Percentiles rank a stretch among this genome's conserved stretches.
Conservation (phyloP, 768 basidiomycete genomes). For the Leucosporidium creatinivorum region DNA sequence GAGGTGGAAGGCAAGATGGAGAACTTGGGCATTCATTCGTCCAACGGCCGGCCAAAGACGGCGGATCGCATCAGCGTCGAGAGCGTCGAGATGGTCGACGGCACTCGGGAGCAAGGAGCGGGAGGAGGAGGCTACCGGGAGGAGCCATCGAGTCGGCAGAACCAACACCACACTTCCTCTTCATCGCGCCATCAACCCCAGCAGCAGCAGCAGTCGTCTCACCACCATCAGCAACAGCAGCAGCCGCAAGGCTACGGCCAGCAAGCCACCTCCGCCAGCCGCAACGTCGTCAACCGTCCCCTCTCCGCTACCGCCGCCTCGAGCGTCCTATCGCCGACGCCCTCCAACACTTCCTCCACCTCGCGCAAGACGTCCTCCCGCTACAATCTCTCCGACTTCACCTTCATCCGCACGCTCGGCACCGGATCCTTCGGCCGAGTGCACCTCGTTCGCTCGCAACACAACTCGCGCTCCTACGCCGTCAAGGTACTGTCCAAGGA, state of each 20-base stretch:
- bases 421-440: slow-evolving; percentile 96
- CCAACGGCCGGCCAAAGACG: background rate
- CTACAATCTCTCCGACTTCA: slow-evolving; percentile 37
- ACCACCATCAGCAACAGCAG: slow-evolving; percentile 8
- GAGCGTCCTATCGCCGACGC: slow-evolving; percentile 30
- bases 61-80: slow-evolving; percentile 12
- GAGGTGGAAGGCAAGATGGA: slow-evolving; percentile 31
- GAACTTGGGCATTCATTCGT: slow-evolving; percentile 11
- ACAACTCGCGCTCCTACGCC: slow-evolving; percentile 56
- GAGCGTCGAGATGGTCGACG: slow-evolving; percentile 17
- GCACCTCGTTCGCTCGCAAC: slow-evolving; percentile 64
- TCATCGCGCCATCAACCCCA: background rate
- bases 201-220: slow-evolving; percentile 3
- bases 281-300: slow-evolving; percentile 8
- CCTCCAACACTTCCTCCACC: slow-evolving; percentile 29
- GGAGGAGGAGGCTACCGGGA: slow-evolving; percentile 2
- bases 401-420: slow-evolving; percentile 47
- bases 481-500: slow-evolving; percentile 54
- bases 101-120: background rate
- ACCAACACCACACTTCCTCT: background rate
- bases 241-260: background rate
- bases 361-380: slow-evolving; percentile 36
- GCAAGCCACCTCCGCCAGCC: background rate
- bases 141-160: background rate
- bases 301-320: slow-evolving; percentile 13